Evolutionary conservation across 2,329 filamentous ascomycete species (phyloP).

Genomic region (Alternaria rosae): DNA sequence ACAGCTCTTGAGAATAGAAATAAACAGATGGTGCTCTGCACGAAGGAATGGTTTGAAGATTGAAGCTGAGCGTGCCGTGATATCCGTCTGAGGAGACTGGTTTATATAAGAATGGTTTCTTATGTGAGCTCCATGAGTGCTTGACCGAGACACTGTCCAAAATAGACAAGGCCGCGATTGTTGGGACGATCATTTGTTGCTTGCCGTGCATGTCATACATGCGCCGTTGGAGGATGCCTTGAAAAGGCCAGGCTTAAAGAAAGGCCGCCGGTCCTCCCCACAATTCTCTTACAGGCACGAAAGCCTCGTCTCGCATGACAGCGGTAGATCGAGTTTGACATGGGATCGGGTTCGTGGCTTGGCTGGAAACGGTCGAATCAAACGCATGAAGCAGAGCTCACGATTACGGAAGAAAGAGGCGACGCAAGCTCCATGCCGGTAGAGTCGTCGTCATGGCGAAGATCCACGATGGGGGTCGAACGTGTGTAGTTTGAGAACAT

Average conservation of each 20-base stretch:
- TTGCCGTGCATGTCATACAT: conserved; percentile 44
- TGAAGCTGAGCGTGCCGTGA: conserved; percentile 26
- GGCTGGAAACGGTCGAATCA: conserved; percentile 43
- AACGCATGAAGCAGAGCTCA: conserved; percentile 36
- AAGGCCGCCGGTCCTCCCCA: conserved; percentile 26
- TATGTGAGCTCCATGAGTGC: conserved; percentile 10
- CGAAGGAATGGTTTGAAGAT: conserved; percentile 29
- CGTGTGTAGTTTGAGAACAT: conserved; percentile 44
- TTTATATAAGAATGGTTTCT: conserved; percentile 33
- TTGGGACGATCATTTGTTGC: conserved; percentile 28
- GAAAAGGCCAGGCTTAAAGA: conserved; percentile 27
- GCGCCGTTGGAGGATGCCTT: conserved; percentile 45
- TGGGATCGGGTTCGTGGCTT: conserved; percentile 25
- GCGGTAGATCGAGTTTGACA: conserved; percentile 20
- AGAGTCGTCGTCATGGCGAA: conserved; percentile 25
- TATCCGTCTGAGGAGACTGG: conserved; percentile 13
- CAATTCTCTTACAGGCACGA: conserved; percentile 39
- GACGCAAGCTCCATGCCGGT: conserved; percentile 27
- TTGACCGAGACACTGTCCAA: conserved; percentile 19
- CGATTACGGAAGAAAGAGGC: conserved; percentile 20
- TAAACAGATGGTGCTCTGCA: conserved; percentile 44
- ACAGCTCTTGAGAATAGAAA: conserved; percentile 46
- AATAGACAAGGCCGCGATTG: conserved; percentile 20
- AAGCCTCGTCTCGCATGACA: conserved; percentile 29
- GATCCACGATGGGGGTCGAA: conserved; percentile 37